Conservation (phyloP, 768 basidiomycete genomes). For the Lactarius quietus region DNA sequence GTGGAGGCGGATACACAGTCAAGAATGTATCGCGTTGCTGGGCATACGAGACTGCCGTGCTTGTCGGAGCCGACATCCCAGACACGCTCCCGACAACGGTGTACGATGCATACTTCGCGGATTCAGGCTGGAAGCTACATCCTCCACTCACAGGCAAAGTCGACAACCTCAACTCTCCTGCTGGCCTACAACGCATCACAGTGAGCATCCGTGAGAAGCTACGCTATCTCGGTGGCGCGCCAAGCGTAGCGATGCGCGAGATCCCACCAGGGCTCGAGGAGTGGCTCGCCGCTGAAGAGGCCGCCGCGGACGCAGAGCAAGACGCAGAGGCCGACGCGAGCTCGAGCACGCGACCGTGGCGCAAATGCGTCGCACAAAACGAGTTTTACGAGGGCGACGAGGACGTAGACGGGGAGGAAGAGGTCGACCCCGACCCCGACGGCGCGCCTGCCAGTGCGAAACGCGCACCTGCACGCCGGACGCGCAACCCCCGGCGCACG, state of each 20-base stretch:
- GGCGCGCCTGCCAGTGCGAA: slow-evolving; percentile 22
- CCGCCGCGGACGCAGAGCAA: slow-evolving; percentile 60
- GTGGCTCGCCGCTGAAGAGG: slow-evolving; percentile 64
- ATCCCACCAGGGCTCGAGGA: slow-evolving; percentile 89
- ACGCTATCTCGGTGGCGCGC: slow-evolving; percentile 90
- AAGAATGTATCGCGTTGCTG: slow-evolving; percentile 98
- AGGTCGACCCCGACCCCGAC: slow-evolving; percentile 36
- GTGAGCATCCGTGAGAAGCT: slow-evolving; percentile 82
- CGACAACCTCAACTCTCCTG: slow-evolving; percentile 86
- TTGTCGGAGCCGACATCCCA: slow-evolving; percentile 78
- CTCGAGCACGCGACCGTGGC: slow-evolving; percentile 51
- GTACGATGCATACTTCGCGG: slow-evolving; percentile 91
- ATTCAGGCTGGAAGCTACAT: slow-evolving; percentile 89
- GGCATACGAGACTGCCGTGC: slow-evolving; percentile 96
- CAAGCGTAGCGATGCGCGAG: slow-evolving; percentile 95
- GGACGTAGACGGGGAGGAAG: slow-evolving; percentile 47
- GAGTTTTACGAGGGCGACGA: slow-evolving; percentile 72
- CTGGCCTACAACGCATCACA: slow-evolving; percentile 84
- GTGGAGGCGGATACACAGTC: slow-evolving; percentile 96
- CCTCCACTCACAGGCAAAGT: slow-evolving; percentile 89
- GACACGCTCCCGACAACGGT: slow-evolving; percentile 85
- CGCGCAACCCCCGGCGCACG: slow-evolving; percentile 27
- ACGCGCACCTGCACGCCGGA: slow-evolving; percentile 32
- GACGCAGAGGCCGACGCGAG: slow-evolving; percentile 60
- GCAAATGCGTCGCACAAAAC: slow-evolving; percentile 48